phyloP scores from a whole-genome alignment of 371 early-diverging fungal genomes.

The Blastocladiella emersonii region DNA sequence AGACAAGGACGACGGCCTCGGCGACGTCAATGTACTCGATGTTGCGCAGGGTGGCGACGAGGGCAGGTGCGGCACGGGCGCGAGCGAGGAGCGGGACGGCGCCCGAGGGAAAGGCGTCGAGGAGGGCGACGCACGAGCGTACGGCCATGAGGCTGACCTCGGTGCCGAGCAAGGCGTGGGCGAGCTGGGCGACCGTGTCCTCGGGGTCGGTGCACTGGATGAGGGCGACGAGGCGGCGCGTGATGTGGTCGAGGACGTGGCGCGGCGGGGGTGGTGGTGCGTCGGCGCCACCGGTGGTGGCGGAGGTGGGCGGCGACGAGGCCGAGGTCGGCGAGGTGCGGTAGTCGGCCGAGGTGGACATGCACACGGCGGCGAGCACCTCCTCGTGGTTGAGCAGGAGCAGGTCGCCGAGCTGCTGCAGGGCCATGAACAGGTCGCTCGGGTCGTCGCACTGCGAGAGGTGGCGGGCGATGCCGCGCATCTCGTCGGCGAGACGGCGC shows the following conservation, averaged over 20 bases:
- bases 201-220: not conserved
- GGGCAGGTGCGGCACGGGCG: constrained; percentile 46
- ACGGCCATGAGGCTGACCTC: constrained; percentile 72
- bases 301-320: not conserved
- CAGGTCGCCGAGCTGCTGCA: constrained; percentile 51
- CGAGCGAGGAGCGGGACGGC: constrained; percentile 48
- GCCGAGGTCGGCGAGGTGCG: not conserved
- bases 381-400: constrained; percentile 26
- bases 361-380: not conserved
- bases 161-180: constrained; percentile 15
- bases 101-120: constrained; percentile 71
- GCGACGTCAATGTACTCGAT: constrained; percentile 86
- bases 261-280: constrained; percentile 29
- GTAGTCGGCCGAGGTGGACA: too few relatives aligned
- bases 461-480: not conserved
- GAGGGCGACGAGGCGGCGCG: not conserved
- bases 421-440: constrained; percentile 43
- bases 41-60: constrained; percentile 59
- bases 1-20: constrained; percentile 63
- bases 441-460: constrained; percentile 41
- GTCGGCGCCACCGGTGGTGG: not conserved
- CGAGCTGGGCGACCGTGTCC: not conserved
- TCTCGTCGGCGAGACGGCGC: too few relatives aligned
- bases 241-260: constrained; percentile 29
- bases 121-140: constrained; percentile 70